Base-by-base conservation (phyloP, 1,284 basidiomycete species). In the Apiotrichum montevideense region DNA sequence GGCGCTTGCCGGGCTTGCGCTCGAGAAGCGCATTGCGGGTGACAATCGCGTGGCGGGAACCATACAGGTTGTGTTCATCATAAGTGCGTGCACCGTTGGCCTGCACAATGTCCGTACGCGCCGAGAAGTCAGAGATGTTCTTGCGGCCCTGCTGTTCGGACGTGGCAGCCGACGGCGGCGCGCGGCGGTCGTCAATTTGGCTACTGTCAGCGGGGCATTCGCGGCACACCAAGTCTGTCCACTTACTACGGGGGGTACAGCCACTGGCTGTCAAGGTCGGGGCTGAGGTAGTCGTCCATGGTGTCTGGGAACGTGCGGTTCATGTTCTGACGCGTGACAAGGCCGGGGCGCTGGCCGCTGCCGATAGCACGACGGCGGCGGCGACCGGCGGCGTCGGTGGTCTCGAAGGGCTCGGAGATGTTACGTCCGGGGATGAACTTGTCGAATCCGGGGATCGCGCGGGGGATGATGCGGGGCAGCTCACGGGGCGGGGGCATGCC, bases 1-100 rank as follows among this genome's bases (percentile, higher is more conserved):
- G 81, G 1, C 83, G 81, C 51, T 80, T 73, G 1, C 81, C 83
- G 3, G 85, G 85, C 15, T 83, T 79, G 37, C 85, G 82, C 1
- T 79, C 77, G 15, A 83, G 75, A 80, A 87, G 81, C 3, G 85
- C 85, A 32, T 82, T 70, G 43, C 79, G 82, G 0, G 85, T 87
- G 8, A 79, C 79, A 7, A 77, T 77, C 7, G 84, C 84, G 85
- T 87, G 87, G 82, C 86, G 85, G 5, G 82, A 83, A 1, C 86
- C 86, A 67, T 82, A 87, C 46, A 87, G 67, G 68, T 85, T 87
- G 69, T 86, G 84, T 45, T 56, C 60, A 49, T 86, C 80, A 67
- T 87, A 87, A 67, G 85, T 83, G 8, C 81, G 67, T 9, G 85
- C 74, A 3, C 84, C 84, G 63, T 87, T 87, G 4, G 79, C 78